Evolutionary conservation across 2,329 filamentous ascomycete genomes (phyloP), one percentile per base, ranked within the genome.

Genomic region (Neophaeococcomyces mojaviensis): DNA sequence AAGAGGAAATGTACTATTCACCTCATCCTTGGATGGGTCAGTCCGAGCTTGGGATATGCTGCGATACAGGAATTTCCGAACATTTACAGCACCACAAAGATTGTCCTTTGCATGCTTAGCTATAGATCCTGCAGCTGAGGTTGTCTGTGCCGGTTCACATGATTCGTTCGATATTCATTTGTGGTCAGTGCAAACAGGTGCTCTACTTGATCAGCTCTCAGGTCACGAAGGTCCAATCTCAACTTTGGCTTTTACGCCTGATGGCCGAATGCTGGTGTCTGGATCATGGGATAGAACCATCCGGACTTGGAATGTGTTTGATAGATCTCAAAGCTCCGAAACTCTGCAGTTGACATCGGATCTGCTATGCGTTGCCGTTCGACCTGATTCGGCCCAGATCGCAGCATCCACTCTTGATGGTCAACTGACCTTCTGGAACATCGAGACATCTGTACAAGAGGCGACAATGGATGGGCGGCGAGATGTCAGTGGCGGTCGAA

Each of bases 101-200:
- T 70, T 97, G 20, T 94, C 89, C 0, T 98, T 97, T 67, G 90
- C 88, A 13, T 94, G 86, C 48, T 77, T 98, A 63, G 88, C 92
- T 1, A 88, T 97, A n/a, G 94, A 98, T 56, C 89, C 92, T 0
- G 95, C 88, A 53, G 92, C 92, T 44, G 94, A 98, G 65, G 86
- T 98, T 7, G 86, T 98, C 2, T 94, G 90, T 49, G 92, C 92
- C 8, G 92, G 90, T 2, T 97, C 90, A 1, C 75, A 94, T 13
- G 92, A 98, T 64, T 95, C 89, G 3, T 97, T 96, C 55, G 90
- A 97, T 60, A 87, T 98, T 42, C 89, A 98, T 66, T 86, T 98
- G 51, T 98, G 92, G 92, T 96, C 88, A 4, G 94, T 98, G 3
- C 92, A 98, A 62, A 98, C 90, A 1, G 92, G 92, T 2, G 92